Evolutionary conservation across 768 basidiomycete genomes (phyloP), one percentile per base, ranked within the genome.

Genomic region (Filobasidium wieringae): DNA sequence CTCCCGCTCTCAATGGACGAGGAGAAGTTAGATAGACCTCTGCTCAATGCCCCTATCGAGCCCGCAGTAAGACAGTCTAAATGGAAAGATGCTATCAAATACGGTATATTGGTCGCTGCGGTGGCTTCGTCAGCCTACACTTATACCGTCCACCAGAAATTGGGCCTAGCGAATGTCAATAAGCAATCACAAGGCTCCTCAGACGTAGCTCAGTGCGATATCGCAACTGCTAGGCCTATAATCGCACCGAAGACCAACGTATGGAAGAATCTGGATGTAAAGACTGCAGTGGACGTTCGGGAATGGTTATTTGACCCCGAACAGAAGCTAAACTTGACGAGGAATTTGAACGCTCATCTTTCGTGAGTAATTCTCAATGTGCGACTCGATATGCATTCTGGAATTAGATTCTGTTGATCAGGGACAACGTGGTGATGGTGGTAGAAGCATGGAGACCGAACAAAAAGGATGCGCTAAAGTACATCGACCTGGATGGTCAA

Each of bases 401-500:
- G 30, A 40, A 29, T 15, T 31, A 41, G 26, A 39, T n/a, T 36
- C 26, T 7, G 7, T n/a, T 32, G 11, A 9, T 8, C 36, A 63
- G 78, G 0, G 81, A 82, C 62, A 82, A 83, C 66, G 68, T 75
- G 58, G 68, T 82, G 37, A 80, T 75, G 65, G 65, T 77, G 56
- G 77, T 84, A 56, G 82, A 83, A 58, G 68, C 74, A 0, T 78
- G 75, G 53, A 75, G 75, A 29, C 82, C 82, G 1, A 60, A 76
- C 0, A 84, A 84, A 67, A 61, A 64, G 2, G 77, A 72, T 19
- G 79, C 78, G 4, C 69, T 82, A 14, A 69, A 69, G 0, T 81
- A 81, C 63, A 68, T 83, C 33, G 71, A 77, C 3, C 66, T 71
- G 8, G 72, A 77, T 0, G 64, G 51, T 1, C 29, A 53, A 7